A percentile compares a stretch with the other conserved stretches of the same genome.
Conservation (phyloP, 495 filamentous ascomycete genomes). For the Penicillium crystallinum region DNA sequence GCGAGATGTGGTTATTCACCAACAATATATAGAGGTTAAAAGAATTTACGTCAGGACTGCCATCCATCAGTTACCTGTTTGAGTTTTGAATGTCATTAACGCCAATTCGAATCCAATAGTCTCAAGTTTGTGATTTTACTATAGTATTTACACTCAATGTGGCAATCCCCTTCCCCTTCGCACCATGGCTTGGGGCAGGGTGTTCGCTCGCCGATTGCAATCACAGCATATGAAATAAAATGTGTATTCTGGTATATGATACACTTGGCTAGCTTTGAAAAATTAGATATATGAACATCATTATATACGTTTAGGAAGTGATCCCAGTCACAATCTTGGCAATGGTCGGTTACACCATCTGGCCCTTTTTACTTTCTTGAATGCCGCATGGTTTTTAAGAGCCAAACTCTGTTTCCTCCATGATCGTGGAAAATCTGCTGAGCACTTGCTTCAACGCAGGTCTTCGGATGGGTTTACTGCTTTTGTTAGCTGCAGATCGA, state of each 20-base stretch:
- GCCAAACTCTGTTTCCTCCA: constrained; percentile 35
- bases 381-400: not conserved
- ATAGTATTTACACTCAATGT: no score
- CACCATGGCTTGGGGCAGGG: no score
- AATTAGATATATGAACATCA: not conserved
- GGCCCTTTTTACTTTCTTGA: not conserved
- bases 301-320: not conserved
- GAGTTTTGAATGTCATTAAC: not conserved
- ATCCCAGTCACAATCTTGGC: not conserved
- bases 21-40: not conserved
- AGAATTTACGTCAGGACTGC: not conserved
- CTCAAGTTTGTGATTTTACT: not conserved
- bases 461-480: constrained; percentile 75
- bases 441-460: constrained; percentile 82
- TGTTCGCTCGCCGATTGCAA: no score
- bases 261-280: no score
- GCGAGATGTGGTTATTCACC: not conserved
- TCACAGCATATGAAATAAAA: no score
- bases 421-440: constrained; percentile 57
- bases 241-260: no score
- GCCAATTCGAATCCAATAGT: not conserved
- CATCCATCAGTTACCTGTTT: not conserved
- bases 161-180: no score
- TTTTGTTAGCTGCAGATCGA: not conserved
- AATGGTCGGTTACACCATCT: not conserved